Evolutionary conservation across 1,284 basidiomycete genomes (phyloP).

Genomic region (Tausonia pullulans): DNA sequence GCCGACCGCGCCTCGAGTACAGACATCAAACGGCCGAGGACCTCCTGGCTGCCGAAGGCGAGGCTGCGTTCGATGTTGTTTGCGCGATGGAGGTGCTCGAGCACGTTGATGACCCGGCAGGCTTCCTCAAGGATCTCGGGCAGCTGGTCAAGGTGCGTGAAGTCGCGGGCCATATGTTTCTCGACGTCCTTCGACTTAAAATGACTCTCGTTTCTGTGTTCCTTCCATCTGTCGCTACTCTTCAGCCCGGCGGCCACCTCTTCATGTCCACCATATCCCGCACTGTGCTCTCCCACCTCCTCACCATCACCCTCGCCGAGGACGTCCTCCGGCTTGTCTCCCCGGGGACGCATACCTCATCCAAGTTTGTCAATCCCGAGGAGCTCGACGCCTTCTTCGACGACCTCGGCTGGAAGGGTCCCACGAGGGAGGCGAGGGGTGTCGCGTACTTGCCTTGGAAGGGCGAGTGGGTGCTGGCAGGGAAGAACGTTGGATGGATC

Average conservation of each 20-base stretch:
- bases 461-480: conserved; percentile 57
- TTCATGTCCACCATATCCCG: conserved; percentile 95
- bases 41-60: conserved; percentile 45
- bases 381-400: conserved; percentile 82
- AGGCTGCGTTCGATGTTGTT: conserved; percentile 73
- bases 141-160: conserved; percentile 67
- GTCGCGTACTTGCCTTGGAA: conserved; percentile 69
- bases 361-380: conserved; percentile 78
- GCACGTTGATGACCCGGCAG: conserved; percentile 84
- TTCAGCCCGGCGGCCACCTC: conserved; percentile 83
- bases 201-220: neutral
- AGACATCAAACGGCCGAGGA: conserved; percentile 69
- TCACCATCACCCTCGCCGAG: conserved; percentile 88
- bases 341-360: conserved; percentile 81
- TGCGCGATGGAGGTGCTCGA: conserved; percentile 98
- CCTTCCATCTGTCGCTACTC: conserved; percentile 4
- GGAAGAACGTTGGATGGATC: conserved; percentile 33
- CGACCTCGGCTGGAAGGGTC: conserved; percentile 35
- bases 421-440: conserved; percentile 67
- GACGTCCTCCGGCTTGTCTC: conserved; percentile 69
- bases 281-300: conserved; percentile 75
- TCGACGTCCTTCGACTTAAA: too few relatives aligned
- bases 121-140: conserved; percentile 70
- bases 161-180: neutral
- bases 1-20: conserved; percentile 46